These are phyloP conservation scores for Macrolepiota fuliginosa DNA, from an alignment of 768 basidiomycete species.

Conservation along the genomic window DNA sequence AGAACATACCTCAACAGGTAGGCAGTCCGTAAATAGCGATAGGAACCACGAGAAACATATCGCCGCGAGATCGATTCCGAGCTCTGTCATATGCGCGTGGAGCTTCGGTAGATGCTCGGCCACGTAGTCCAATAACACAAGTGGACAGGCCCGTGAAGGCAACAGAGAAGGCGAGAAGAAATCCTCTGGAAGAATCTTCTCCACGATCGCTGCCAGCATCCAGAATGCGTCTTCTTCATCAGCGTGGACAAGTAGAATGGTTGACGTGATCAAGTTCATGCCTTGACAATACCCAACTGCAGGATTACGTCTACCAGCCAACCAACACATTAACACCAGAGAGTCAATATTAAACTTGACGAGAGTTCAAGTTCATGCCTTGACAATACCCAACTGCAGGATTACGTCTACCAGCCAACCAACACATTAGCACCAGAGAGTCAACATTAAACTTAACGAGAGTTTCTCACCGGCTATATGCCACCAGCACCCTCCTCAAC, in stretches of 20 bases:
- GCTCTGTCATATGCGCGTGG: conserved; percentile 67
- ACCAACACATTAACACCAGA: neutral
- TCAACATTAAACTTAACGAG: conserved; percentile 60
- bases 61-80: conserved; percentile 88
- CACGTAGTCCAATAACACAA: conserved; percentile 87
- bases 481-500: conserved; percentile 82
- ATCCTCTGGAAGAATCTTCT: conserved; percentile 83
- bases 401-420: conserved; percentile 62
- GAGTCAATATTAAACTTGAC: conserved; percentile 46
- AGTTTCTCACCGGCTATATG: conserved; percentile 80
- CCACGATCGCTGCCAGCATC: conserved; percentile 87
- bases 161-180: conserved; percentile 93
- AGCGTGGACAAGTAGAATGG: conserved; percentile 86
- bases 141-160: conserved; percentile 90
- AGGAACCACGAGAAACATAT: conserved; percentile 99
- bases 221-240: conserved; percentile 98
- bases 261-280: conserved; percentile 95
- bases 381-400: conserved; percentile 92
- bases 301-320: conserved; percentile 71
- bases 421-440: neutral
- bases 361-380: conserved; percentile 95
- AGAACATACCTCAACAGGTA: conserved; percentile 82
- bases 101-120: conserved; percentile 75
- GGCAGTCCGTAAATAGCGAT: conserved; percentile 92
- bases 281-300: conserved; percentile 93